phyloP scores from a whole-genome alignment of 306 rosid species.

The Pyrus bretschneideri region DNA sequence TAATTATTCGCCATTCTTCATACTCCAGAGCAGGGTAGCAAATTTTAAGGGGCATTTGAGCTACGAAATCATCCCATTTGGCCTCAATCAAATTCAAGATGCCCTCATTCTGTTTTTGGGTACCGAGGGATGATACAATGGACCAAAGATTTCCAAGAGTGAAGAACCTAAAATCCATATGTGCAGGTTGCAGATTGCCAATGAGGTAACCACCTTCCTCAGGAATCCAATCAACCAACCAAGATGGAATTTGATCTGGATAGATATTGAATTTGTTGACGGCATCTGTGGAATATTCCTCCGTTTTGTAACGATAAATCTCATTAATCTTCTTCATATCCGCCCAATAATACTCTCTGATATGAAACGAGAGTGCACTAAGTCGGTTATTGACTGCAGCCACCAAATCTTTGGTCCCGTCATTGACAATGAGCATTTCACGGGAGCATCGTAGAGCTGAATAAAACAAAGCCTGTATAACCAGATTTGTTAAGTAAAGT shows the following conservation, averaged over 20 bases:
- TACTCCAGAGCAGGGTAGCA: conserved; percentile 80
- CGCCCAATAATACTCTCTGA: conserved; percentile 90
- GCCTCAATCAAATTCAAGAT: conserved; percentile 72
- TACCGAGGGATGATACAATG: conserved; percentile 75
- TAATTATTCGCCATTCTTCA: conserved; percentile 87
- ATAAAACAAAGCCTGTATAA: conserved; percentile 70
- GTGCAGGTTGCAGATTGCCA: conserved; percentile 92
- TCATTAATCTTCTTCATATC: conserved; percentile 81
- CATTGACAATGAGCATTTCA: conserved; percentile 79
- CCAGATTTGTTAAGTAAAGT: neutral
- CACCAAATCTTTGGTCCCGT: conserved; percentile 57
- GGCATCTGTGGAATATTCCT: conserved; percentile 87
- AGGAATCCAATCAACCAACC: conserved; percentile 91
- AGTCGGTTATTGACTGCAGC: conserved; percentile 77
- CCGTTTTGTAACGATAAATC: conserved; percentile 89
- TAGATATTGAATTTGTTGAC: conserved; percentile 90
- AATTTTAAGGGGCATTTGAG: conserved; percentile 84
- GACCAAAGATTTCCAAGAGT: conserved; percentile 92
- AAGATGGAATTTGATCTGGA: conserved; percentile 93
- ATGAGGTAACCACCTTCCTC: conserved; percentile 88
- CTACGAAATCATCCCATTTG: conserved; percentile 88
- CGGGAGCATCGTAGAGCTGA: conserved; percentile 78
- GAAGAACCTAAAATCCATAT: conserved; percentile 93
- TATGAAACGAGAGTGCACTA: conserved; percentile 84
- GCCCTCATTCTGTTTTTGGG: conserved; percentile 54